A percentile compares a stretch with the other conserved stretches of the same genome.
Evolutionary conservation across 1,139 yeast species (phyloP).

Genomic region (Yamadazyma sp.): DNA sequence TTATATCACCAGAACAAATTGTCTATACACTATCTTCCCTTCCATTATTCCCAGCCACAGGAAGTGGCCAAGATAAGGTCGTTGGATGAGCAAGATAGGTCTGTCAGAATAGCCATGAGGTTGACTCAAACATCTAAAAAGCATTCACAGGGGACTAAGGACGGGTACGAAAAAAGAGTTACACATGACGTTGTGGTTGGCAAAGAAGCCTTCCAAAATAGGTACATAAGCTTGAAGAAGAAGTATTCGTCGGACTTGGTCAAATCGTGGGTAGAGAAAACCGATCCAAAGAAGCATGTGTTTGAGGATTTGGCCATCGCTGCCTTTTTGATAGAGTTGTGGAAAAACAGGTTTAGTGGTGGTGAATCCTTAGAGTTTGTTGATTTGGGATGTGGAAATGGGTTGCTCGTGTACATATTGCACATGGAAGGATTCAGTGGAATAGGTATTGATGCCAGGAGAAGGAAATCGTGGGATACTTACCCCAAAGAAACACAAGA

Average conservation of each 20-base stretch:
- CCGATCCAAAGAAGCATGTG: constrained; percentile 94
- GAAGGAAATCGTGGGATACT: constrained; percentile 81
- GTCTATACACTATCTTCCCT: constrained; percentile 83
- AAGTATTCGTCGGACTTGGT: constrained; percentile 76
- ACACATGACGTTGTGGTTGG: constrained; percentile 86
- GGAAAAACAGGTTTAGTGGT: constrained; percentile 61
- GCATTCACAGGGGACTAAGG: constrained; percentile 80
- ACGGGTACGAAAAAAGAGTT: constrained; percentile 86
- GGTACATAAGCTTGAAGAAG: constrained; percentile 77
- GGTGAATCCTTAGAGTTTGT: constrained; percentile 62
- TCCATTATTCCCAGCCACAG: constrained; percentile 30
- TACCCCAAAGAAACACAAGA: constrained; percentile 65
- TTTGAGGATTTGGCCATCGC: constrained; percentile 97
- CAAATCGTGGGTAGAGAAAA: constrained; percentile 86
- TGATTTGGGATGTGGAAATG: constrained; percentile 96
- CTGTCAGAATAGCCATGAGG: constrained; percentile 78
- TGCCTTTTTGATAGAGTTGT: constrained; percentile 86
- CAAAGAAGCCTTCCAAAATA: constrained; percentile 78
- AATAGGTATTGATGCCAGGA: constrained; percentile 85
- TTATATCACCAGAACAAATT: constrained; percentile 50
- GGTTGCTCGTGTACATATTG: constrained; percentile 75
- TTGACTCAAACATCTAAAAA: constrained; percentile 76
- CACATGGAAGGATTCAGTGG: constrained; percentile 80
- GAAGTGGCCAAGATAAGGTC: constrained; percentile 26
- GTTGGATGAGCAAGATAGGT: constrained; percentile 54